These are phyloP conservation scores for Talaromyces funiculosus DNA, from an alignment of 2,329 filamentous ascomycete species.

Conservation along the genomic window DNA sequence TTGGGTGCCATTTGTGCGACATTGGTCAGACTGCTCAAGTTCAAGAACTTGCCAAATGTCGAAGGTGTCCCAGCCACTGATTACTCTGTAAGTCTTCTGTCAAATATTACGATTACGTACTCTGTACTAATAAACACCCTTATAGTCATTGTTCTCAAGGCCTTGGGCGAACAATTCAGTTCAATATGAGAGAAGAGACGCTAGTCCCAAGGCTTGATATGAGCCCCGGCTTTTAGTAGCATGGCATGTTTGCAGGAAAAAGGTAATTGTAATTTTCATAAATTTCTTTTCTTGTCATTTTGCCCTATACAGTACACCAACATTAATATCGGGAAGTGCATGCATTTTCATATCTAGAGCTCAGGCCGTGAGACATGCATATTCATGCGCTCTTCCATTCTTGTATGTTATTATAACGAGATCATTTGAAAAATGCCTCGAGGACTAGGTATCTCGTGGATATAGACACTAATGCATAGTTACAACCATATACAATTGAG, in stretches of 20 bases:
- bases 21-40: constrained; percentile 56
- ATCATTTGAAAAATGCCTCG: background rate
- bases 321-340: background rate
- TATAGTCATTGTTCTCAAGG: constrained; percentile 61
- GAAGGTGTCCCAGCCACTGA: constrained; percentile 58
- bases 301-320: background rate
- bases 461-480: background rate
- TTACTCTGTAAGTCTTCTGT: constrained; percentile 47
- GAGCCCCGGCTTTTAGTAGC: background rate
- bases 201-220: constrained; percentile 18
- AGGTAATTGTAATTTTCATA: background rate
- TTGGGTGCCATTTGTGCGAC: constrained; percentile 59
- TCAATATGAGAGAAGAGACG: constrained; percentile 58
- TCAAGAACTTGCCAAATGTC: constrained; percentile 53
- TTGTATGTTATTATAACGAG: constrained; percentile 7
- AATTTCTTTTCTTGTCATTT: background rate
- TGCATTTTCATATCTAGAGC: background rate
- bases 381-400: background rate
- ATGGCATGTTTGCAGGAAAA: background rate
- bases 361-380: background rate
- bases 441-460: background rate
- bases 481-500: background rate
- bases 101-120: background rate
- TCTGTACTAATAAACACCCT: background rate
- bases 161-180: constrained; percentile 66